Percentiles rank a stretch among this genome's conserved stretches.
These are phyloP conservation scores for Psilocybe cubensis DNA, from an alignment of 768 basidiomycete species.

Conservation along the genomic window DNA sequence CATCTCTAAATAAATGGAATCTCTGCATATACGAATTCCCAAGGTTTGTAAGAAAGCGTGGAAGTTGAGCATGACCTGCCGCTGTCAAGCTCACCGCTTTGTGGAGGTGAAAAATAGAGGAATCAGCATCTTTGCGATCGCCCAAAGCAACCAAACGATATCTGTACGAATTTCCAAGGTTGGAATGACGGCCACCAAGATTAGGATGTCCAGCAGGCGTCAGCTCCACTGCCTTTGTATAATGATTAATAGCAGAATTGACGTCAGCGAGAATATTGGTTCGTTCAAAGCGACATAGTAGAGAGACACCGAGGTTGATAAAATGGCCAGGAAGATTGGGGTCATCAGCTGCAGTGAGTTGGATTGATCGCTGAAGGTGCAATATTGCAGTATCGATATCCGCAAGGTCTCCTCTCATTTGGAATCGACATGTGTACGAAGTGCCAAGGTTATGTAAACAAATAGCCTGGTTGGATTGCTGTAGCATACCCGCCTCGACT, in stretches of 20 bases:
- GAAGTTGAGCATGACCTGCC: constrained; percentile 19
- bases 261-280: too few relatives aligned
- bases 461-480: too few relatives aligned
- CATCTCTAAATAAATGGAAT: neutral
- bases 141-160: too few relatives aligned
- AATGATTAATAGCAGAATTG: neutral
- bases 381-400: neutral
- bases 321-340: neutral
- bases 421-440: constrained; percentile 5
- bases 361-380: neutral
- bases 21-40: neutral
- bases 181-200: neutral
- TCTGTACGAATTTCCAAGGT: constrained; percentile 5
- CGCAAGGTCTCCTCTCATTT: neutral
- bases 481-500: too few relatives aligned
- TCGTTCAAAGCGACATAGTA: too few relatives aligned
- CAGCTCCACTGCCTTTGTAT: neutral
- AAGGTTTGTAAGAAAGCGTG: constrained; percentile 19
- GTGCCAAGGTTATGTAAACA: constrained; percentile 4
- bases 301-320: too few relatives aligned
- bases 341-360: neutral
- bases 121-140: constrained; percentile 9
- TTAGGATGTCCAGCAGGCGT: constrained; percentile 1
- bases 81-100: constrained; percentile 22
- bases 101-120: constrained; percentile 14